Base-by-base conservation (phyloP, 331 rosid species). In the Rosa hybrid region DNA sequence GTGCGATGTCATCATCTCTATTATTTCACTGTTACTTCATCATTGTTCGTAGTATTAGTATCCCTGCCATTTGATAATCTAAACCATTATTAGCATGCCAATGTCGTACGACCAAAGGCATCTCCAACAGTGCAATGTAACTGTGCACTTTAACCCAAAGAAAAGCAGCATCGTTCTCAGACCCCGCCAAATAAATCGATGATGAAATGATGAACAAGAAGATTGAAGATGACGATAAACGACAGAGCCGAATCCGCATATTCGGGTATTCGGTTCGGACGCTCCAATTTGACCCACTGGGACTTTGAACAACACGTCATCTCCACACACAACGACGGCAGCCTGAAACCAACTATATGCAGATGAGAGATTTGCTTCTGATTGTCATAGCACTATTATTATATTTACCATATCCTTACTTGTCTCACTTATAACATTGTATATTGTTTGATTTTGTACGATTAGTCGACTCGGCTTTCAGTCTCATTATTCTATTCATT, bases 301-400 rank as follows among this genome's bases (percentile, higher is more conserved):
- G 42, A 59, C 23, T 41, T 57, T 56, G 69, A 21, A 13, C 14
- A 1, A 56, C 54, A 75, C 78, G 78, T 75, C 78, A 74, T 68
- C 68, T 17, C 41, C 41, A 4, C 9, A 57, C 78, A 57, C 11
- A 67, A 34, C 21, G 41, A 18, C 25, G 50, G 16, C 69, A 6
- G 64, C 68, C 8, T 18, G 1, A 39, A 6, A 12, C 69, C 53
- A n/a, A 7, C 34, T 17, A 11, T 42, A 9, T 50, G 30, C 27
- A 72, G 7, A 34, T 10, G 0, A 25, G 27, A 39, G 71, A 67
- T 67, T 42, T 65, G 71, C 71, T 65, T 20, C 21, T 67, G 71
- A 67, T 38, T 38, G 71, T 38, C 8, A 7, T 65, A 6, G 71
- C 9, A 38, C 46, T 38, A 67, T 38, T 67, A 14, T 38, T 14